Evolutionary conservation across 169 alveolate species (phyloP).

Genomic region (Miamiensis avidus): DNA sequence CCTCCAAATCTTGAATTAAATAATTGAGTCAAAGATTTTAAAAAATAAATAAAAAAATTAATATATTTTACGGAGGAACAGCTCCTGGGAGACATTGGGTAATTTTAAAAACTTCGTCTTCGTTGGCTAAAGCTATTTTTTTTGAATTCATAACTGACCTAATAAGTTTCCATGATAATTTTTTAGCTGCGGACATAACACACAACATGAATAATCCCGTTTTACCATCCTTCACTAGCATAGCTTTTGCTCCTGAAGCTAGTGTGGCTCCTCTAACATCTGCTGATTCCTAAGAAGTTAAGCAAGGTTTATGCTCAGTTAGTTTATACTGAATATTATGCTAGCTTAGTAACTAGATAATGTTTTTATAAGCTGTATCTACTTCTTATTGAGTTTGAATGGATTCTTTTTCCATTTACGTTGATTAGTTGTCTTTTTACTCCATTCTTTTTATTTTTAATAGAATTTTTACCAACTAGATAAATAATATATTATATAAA

Average conservation of each 20-base stretch:
- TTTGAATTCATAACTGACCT: slow-evolving; percentile 62
- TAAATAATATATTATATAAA: too few species aligned
- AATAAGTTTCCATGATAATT: slow-evolving; percentile 66
- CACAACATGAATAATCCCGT: slow-evolving; percentile 48
- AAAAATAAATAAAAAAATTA: too few species aligned
- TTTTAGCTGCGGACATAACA: slow-evolving; percentile 85
- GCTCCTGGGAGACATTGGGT: slow-evolving; percentile 85
- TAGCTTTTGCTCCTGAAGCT: slow-evolving; percentile 87
- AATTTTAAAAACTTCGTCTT: slow-evolving; percentile 69
- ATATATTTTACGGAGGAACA: slow-evolving; percentile 71
- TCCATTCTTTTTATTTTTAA: too few species aligned
- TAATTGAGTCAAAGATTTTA: too few species aligned
- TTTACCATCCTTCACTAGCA: slow-evolving; percentile 73
- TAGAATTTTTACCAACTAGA: too few species aligned
- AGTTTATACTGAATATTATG: slow-evolving; percentile 37
- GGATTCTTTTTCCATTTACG: too few species aligned
- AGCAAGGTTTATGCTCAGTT: slow-evolving; percentile 67
- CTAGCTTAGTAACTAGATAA: background rate
- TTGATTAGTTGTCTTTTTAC: too few species aligned
- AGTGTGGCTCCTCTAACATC: slow-evolving; percentile 79
- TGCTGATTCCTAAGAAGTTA: slow-evolving; percentile 84
- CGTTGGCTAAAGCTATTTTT: slow-evolving; percentile 73
- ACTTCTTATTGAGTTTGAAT: too few species aligned
- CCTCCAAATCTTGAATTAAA: slow-evolving; percentile 60
- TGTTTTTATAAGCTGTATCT: background rate